Conservation (phyloP, 257 asterid genomes). For the Paraleonurus japonicus region DNA sequence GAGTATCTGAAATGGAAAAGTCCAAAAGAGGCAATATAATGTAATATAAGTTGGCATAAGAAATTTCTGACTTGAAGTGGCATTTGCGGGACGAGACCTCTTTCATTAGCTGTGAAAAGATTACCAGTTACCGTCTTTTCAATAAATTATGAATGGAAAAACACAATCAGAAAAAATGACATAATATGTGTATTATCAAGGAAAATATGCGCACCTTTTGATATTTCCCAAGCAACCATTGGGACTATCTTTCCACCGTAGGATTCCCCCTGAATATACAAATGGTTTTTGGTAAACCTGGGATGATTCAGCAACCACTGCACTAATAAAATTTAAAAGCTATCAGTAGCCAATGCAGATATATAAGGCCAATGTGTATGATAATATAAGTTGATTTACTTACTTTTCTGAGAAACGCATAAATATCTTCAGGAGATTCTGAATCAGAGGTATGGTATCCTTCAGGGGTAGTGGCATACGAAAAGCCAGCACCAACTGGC, state of each 20-base stretch:
- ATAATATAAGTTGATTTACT: not conserved
- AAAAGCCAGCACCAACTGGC: constrained; percentile 38
- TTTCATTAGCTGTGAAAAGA: constrained; percentile 35
- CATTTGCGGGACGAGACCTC: constrained; percentile 31
- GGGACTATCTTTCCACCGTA: constrained; percentile 42
- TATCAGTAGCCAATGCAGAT: not conserved
- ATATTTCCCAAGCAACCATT: constrained; percentile 32
- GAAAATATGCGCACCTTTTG: constrained; percentile 21
- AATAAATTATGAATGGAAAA: not conserved
- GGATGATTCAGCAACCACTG: constrained; percentile 51
- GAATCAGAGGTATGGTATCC: constrained; percentile 32
- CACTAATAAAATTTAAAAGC: constrained; percentile 9
- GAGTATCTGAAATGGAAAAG: not conserved
- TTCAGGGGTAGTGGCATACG: constrained; percentile 28
- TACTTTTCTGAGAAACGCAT: constrained; percentile 28
- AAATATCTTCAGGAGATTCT: constrained; percentile 20
- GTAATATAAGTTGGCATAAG: not conserved
- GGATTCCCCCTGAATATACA: constrained; percentile 41
- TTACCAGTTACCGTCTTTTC: not conserved
- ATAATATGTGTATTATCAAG: not conserved
- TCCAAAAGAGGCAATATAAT: not conserved
- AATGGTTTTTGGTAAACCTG: constrained; percentile 21
- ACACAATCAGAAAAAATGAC: not conserved
- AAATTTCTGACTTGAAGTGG: constrained; percentile 25
- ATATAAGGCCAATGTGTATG: not conserved